Percentiles rank a stretch among this genome's conserved stretches.
Conservation (phyloP, 2,329 filamentous ascomycete genomes). For the Stagonosporopsis vannaccii region DNA sequence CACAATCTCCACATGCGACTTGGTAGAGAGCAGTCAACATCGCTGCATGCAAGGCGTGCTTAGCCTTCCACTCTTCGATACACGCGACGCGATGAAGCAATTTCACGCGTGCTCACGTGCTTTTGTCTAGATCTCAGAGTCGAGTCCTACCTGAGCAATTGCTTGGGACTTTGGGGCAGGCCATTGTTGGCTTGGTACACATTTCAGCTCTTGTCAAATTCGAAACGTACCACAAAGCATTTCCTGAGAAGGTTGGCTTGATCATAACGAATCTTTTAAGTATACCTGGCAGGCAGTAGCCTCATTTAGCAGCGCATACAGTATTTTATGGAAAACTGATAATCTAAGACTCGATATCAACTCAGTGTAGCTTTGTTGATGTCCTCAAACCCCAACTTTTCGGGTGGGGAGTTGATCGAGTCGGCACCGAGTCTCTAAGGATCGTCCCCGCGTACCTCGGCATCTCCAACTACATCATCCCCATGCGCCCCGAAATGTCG, state of each 20-base stretch:
- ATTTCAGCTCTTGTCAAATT: background rate
- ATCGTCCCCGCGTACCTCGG: conserved; percentile 13
- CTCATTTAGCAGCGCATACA: background rate
- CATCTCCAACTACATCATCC: conserved; percentile 13
- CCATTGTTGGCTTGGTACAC: background rate
- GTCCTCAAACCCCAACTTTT: background rate
- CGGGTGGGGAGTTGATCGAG: conserved; percentile 2
- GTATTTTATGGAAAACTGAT: background rate
- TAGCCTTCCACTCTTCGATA: conserved; percentile 11
- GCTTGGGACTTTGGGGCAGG: background rate
- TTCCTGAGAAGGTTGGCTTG: no score
- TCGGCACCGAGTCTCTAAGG: conserved; percentile 7
- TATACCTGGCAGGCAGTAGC: background rate
- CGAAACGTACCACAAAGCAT: no score
- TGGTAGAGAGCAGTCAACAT: background rate
- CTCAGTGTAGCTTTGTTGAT: background rate
- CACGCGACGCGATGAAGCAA: conserved; percentile 11
- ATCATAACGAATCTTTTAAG: no score
- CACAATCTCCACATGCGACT: background rate
- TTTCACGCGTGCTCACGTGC: conserved; percentile 16
- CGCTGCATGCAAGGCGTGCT: conserved; percentile 10
- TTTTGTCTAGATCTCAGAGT: background rate
- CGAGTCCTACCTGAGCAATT: background rate
- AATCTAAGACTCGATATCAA: background rate
- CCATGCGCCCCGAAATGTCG: conserved; percentile 23